A percentile compares a stretch with the other conserved stretches of the same genome.
These are phyloP conservation scores for Ascochyta lentis DNA, from an alignment of 2,329 filamentous ascomycete species.

Conservation along the genomic window DNA sequence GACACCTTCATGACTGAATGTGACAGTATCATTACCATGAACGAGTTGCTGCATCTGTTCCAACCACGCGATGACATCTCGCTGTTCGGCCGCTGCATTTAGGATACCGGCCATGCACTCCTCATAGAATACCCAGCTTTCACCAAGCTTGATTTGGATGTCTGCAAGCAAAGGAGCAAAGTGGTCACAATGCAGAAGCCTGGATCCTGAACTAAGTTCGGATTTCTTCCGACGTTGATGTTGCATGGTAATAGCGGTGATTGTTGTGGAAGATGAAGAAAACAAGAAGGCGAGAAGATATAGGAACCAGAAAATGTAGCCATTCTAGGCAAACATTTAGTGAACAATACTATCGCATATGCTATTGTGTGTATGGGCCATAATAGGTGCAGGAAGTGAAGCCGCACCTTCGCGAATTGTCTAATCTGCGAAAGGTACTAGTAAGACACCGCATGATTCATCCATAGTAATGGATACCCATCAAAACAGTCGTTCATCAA, in stretches of 20 bases:
- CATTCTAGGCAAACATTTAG: background rate
- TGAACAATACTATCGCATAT: background rate
- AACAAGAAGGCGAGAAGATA: too few relatives aligned
- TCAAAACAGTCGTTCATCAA: background rate
- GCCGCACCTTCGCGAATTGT: background rate
- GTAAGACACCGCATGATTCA: background rate
- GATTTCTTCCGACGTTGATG: background rate
- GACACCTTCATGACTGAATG: slow-evolving; percentile 21
- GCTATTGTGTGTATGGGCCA: slow-evolving; percentile 1
- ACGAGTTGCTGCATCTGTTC: slow-evolving; percentile 23
- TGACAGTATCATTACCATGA: background rate
- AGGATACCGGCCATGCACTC: slow-evolving; percentile 19
- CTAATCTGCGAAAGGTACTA: background rate
- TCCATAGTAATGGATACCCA: background rate
- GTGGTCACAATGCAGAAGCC: background rate
- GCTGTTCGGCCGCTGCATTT: slow-evolving; percentile 1
- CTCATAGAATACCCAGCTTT: slow-evolving; percentile 22
- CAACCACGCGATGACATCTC: slow-evolving; percentile 18
- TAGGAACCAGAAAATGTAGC: background rate
- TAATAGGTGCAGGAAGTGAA: slow-evolving; percentile 4
- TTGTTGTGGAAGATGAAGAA: background rate
- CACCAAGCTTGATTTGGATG: slow-evolving; percentile 19
- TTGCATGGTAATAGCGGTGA: background rate
- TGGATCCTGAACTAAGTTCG: background rate
- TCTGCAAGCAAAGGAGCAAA: slow-evolving; percentile 14